Conservation (phyloP, 106 monocot species). For the Acorus calamus region DNA sequence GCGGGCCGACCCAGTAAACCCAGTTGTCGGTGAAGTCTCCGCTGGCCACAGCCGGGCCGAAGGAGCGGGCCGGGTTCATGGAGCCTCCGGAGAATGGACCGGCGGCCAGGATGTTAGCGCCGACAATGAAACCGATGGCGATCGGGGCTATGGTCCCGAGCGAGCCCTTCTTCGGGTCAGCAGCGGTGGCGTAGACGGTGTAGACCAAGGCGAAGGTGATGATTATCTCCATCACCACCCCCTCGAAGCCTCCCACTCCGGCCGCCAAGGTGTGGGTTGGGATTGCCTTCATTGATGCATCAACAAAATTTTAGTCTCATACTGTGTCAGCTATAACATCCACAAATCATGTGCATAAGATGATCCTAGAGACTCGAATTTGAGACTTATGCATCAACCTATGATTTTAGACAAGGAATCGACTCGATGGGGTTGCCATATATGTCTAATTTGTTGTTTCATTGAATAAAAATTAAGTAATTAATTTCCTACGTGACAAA, state of each 20-base stretch:
- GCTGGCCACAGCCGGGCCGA: constrained; percentile 19
- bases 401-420: too few species aligned
- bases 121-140: constrained; percentile 23
- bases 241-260: constrained; percentile 22
- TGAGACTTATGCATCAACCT: too few species aligned
- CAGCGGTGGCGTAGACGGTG: constrained; percentile 30
- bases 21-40: constrained; percentile 18
- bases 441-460: too few species aligned
- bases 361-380: too few species aligned
- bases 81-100: constrained; percentile 27
- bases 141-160: constrained; percentile 10
- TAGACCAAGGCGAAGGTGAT: constrained; percentile 33
- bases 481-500: too few species aligned
- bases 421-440: too few species aligned
- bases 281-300: constrained; percentile 6
- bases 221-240: constrained; percentile 42
- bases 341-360: background rate
- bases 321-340: background rate
- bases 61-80: constrained; percentile 21
- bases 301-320: background rate
- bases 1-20: constrained; percentile 28
- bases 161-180: constrained; percentile 41
- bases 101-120: constrained; percentile 25
- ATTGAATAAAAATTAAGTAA: too few species aligned
- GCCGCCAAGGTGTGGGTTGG: constrained; percentile 19